phyloP scores from a whole-genome alignment of 1,139 yeast species.

The Taiozyma sp. region DNA sequence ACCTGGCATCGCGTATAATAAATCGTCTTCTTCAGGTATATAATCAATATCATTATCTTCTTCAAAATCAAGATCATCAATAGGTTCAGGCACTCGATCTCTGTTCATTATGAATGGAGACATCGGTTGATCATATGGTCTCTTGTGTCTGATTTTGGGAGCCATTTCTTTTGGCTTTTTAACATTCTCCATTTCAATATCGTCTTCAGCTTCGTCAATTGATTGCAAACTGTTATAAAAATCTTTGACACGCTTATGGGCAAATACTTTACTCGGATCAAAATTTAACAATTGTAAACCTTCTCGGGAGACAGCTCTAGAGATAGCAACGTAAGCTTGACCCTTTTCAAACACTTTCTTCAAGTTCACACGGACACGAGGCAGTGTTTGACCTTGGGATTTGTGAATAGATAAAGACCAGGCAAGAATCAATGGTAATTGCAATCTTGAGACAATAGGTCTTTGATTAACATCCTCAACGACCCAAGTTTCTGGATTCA shows the following conservation, averaged over 20 bases:
- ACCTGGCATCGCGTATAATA: background rate
- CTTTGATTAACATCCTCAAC: slow-evolving; percentile 56
- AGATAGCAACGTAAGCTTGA: slow-evolving; percentile 91
- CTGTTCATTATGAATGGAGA: background rate
- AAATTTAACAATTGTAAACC: slow-evolving; percentile 80
- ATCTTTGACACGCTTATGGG: slow-evolving; percentile 57
- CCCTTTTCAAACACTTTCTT: slow-evolving; percentile 81
- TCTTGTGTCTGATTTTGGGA: background rate
- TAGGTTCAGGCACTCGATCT: background rate
- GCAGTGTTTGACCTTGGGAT: slow-evolving; percentile 93
- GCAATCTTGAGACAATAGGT: slow-evolving; percentile 53
- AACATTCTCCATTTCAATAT: background rate
- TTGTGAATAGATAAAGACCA: slow-evolving; percentile 97
- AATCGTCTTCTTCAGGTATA: background rate
- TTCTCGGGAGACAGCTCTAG: slow-evolving; percentile 76
- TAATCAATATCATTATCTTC: background rate
- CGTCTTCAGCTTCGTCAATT: slow-evolving; percentile 16
- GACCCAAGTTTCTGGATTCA: slow-evolving; percentile 71
- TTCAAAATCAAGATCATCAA: background rate
- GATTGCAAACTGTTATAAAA: slow-evolving; percentile 45
- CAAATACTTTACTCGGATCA: slow-evolving; percentile 47
- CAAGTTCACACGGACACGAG: slow-evolving; percentile 77
- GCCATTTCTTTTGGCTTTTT: background rate
- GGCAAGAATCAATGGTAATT: slow-evolving; percentile 82
- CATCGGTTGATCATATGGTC: background rate